Conservation (phyloP, 306 rosid species). For the Pterocarpus santalinus region DNA sequence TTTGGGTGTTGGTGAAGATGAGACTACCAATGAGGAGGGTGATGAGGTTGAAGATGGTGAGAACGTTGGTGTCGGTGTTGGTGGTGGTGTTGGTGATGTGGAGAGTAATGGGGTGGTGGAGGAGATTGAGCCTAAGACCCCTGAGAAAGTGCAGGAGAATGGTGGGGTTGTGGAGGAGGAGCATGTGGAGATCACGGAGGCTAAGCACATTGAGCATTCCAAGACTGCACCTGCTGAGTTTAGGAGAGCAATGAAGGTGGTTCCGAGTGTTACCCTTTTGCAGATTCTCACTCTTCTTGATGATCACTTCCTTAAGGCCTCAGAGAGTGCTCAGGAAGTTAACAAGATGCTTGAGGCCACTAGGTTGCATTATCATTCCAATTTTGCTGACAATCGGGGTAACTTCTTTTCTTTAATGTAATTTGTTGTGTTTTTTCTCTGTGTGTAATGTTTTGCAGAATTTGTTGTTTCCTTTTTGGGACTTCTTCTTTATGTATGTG, state of each 20-base stretch:
- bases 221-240: slow-evolving; percentile 77
- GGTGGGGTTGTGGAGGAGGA: slow-evolving; percentile 17
- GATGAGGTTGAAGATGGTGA: slow-evolving; percentile 41
- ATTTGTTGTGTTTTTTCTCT: neutral
- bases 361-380: slow-evolving; percentile 90
- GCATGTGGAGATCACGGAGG: slow-evolving; percentile 45
- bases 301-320: slow-evolving; percentile 76
- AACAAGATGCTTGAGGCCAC: slow-evolving; percentile 89
- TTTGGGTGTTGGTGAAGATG: slow-evolving; percentile 53
- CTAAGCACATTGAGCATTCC: slow-evolving; percentile 66
- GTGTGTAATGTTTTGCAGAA: neutral
- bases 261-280: slow-evolving; percentile 60
- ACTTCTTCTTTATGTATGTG: neutral
- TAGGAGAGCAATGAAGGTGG: slow-evolving; percentile 57
- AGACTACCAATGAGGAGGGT: slow-evolving; percentile 45
- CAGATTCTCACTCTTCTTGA: slow-evolving; percentile 68
- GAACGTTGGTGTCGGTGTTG: slow-evolving; percentile 24
- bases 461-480: neutral
- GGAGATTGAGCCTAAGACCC: slow-evolving; percentile 78
- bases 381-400: slow-evolving; percentile 91
- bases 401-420: neutral
- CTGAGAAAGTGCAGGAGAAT: slow-evolving; percentile 61
- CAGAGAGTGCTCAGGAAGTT: slow-evolving; percentile 80
- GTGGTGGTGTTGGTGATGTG: neutral
- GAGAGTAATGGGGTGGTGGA: slow-evolving; percentile 33